Evolutionary conservation across 2,329 filamentous ascomycete species (phyloP), one percentile per base, ranked within the genome.

Genomic region (Cordyceps farinosa): DNA sequence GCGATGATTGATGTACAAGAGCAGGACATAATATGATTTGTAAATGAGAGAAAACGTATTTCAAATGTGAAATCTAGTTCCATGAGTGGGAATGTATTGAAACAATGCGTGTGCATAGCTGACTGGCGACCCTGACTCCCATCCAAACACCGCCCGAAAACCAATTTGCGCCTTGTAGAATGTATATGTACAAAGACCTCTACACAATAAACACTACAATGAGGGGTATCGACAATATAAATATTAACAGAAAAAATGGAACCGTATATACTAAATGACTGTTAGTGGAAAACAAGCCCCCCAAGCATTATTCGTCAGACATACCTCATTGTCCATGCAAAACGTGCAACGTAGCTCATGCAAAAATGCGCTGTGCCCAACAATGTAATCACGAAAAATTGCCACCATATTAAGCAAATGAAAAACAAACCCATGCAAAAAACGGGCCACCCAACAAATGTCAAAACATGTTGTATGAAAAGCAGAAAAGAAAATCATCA

Each of bases 171-270:
- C 54, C 58, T 48, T 55, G 52, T 64, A 58, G 42, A 56, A 52
- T 52, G 22, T 22, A 50, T 62, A 65, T 65, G 53, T 62, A 57
- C 61, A 57, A 27, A 36, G 45, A 55, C 54, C 54, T 57, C 54
- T 47, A 57, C 54, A 22, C 22, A 36, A 36, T 29, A 50, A 22
- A 40, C 29, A 59, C 40, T 47, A 59, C 56, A 61, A 45, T 32
- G 58, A 61, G 40, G 58, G 58, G 58, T 61, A 61, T 61, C 58
- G 58, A 53, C 58, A 53, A 61, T 34, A 44, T 17, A 53, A 22
- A 13, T 51, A 59, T 51, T 11, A 51, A 59, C 34, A 59, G 34
- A 42, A 32, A 60, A 45, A 22, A 61, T 45, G 48, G 40, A 51
- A 51, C 27, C 34, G 42, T 61, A 61, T 53, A 9, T 61, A 53